Percentiles rank a stretch among this genome's conserved stretches.
phyloP scores from a whole-genome alignment of 441 rosid genomes.

The Oxalis stricta region DNA sequence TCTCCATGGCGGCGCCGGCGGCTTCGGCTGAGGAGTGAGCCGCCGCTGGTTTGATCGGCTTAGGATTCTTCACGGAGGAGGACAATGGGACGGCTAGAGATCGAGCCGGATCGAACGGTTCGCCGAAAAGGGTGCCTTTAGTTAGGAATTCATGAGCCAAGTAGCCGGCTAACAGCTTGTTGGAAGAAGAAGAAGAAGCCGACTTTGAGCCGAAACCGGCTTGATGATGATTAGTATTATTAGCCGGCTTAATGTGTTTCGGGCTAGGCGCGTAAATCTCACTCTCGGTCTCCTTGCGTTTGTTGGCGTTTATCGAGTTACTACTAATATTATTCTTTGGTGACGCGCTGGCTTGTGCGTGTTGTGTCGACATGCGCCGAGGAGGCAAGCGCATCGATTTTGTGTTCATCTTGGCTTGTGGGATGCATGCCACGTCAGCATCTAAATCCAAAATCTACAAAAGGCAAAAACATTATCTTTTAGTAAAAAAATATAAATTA shows the following conservation, averaged over 20 bases:
- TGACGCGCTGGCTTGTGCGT: constrained; percentile 2
- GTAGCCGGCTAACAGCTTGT: constrained; percentile 56
- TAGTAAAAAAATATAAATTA: background rate
- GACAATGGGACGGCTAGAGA: constrained; percentile 11
- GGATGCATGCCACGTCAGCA: constrained; percentile 66
- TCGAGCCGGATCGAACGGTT: constrained; percentile 32
- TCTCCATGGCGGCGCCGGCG: constrained; percentile 19
- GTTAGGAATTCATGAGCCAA: constrained; percentile 59
- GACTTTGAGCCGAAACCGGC: constrained; percentile 17
- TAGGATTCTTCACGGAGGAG: constrained; percentile 2
- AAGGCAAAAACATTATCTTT: background rate
- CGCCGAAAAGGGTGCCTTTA: constrained; percentile 54
- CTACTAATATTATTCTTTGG: too few species aligned
- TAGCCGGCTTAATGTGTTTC: constrained; percentile 15
- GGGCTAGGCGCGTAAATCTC: constrained; percentile 15
- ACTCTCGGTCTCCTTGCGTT: constrained; percentile 53
- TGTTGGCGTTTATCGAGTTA: too few species aligned
- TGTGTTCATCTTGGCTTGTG: constrained; percentile 34
- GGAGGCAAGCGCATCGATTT: constrained; percentile 94
- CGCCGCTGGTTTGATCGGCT: constrained; percentile 12
- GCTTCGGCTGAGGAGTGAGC: constrained; percentile 11
- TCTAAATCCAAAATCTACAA: background rate
- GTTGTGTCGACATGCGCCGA: constrained; percentile 42
- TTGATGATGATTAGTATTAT: constrained; percentile 4
- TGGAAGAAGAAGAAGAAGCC: constrained; percentile 18